These are phyloP conservation scores for Russula griseocarnosa DNA, from an alignment of 768 basidiomycete species.

Conservation along the genomic window DNA sequence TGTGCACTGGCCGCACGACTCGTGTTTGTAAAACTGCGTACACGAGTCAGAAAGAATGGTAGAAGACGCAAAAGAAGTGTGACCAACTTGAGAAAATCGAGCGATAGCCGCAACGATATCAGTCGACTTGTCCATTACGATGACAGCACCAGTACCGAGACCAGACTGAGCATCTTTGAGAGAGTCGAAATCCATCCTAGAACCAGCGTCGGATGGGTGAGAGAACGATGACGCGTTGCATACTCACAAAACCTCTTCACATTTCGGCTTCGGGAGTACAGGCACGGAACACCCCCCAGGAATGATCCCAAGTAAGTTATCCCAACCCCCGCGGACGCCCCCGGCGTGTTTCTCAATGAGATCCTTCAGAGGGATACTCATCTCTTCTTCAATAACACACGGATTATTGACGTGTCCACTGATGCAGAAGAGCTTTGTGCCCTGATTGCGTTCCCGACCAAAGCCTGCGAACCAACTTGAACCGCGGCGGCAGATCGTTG, in stretches of 20 bases:
- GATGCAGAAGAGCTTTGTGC: conserved; percentile 96
- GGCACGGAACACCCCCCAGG: conserved; percentile 96
- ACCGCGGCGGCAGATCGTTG: conserved; percentile 91
- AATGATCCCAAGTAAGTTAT: conserved; percentile 93
- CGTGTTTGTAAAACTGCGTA: conserved; percentile 34
- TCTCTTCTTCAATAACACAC: conserved; percentile 97
- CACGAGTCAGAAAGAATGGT: background rate
- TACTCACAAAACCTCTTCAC: conserved; percentile 83
- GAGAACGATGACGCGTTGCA: background rate
- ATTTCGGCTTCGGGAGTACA: conserved; percentile 77
- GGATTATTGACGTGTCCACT: conserved; percentile 98
- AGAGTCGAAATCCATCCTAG: conserved; percentile 96
- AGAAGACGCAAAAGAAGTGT: background rate
- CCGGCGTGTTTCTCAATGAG: conserved; percentile 96
- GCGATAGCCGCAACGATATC: conserved; percentile 94
- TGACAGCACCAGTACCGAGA: conserved; percentile 96
- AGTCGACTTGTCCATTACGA: conserved; percentile 98
- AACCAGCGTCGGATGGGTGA: background rate
- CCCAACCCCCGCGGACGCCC: conserved; percentile 92
- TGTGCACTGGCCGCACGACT: conserved; percentile 68
- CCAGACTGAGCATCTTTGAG: conserved; percentile 91
- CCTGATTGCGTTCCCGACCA: conserved; percentile 87
- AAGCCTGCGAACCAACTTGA: conserved; percentile 88
- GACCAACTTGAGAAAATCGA: conserved; percentile 70
- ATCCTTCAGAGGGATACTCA: conserved; percentile 94